Evolutionary conservation across 2,329 filamentous ascomycete species (phyloP).

Genomic region (Chaetomiaceae sp.): DNA sequence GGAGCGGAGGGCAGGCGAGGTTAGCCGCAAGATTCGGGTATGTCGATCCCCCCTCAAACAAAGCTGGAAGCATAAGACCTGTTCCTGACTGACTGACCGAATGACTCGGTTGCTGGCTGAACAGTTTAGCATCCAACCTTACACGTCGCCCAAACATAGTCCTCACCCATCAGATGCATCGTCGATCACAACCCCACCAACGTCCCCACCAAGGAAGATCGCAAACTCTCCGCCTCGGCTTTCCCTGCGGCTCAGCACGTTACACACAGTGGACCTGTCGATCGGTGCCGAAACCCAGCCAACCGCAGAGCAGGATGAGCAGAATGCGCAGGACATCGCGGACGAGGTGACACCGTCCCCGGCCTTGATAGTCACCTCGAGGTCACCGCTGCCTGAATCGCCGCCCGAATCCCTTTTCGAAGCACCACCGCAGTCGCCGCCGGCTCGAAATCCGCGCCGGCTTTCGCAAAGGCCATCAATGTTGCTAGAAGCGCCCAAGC

Average conservation of each 20-base stretch:
- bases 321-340: background rate
- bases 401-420: slow-evolving; percentile 4
- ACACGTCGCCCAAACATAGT: slow-evolving; percentile 24
- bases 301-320: background rate
- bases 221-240: slow-evolving; percentile 25
- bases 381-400: slow-evolving; percentile 9
- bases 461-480: slow-evolving; percentile 22
- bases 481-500: slow-evolving; percentile 12
- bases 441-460: slow-evolving; percentile 23
- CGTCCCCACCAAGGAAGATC: slow-evolving; percentile 22
- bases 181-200: slow-evolving; percentile 20
- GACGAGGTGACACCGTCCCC: slow-evolving; percentile 5
- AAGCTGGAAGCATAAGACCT: background rate
- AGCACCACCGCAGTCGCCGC: slow-evolving; percentile 13
- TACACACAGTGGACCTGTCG: slow-evolving; percentile 25
- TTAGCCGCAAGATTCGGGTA: slow-evolving; percentile 74
- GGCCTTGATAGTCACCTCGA: slow-evolving; percentile 6
- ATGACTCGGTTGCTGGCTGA: too few relatives aligned
- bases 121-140: slow-evolving; percentile 30
- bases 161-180: slow-evolving; percentile 25
- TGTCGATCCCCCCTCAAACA: slow-evolving; percentile 28
- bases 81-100: slow-evolving; percentile 6
- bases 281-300: background rate
- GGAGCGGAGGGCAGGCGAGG: slow-evolving; percentile 75
- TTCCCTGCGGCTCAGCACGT: slow-evolving; percentile 26